Base-by-base conservation (phyloP, 139 green algal species). In the Coelastrella sp. region DNA sequence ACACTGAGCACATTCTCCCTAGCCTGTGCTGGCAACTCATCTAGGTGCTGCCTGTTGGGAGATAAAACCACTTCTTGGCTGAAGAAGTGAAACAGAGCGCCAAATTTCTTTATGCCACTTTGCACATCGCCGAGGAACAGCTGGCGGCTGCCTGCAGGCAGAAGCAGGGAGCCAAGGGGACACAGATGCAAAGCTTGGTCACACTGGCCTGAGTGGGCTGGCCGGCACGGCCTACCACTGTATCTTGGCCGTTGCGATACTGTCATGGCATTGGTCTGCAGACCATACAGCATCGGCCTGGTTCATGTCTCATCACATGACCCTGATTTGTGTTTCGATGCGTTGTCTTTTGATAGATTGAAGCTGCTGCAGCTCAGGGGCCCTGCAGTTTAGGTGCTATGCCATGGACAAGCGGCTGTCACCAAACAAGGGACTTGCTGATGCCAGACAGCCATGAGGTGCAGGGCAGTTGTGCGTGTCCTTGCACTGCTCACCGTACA, bases 71-170 rank as follows among this genome's bases (percentile, higher is more conserved):
- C 58, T 60, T 75, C 72, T 25, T 83, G 70, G 49, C 12, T 75
- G 60, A 97, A 73, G 79, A 94, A 97, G 12, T 78, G 22, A 84
- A 93, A 98, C 56, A 98, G 88, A 14, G 96, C 90, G 56, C 91
- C 65, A 89, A 98, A 98, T 9, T 94, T 89, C 3, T 70, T 82
- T 0, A 82, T 84, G 11, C 92, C 92, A 14, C 87, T 90, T 60
- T 97, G 94, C 15, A 97, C 93, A 81, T 98, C 97, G 0, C 95
- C 95, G 73, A 96, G 92, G 76, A 98, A 97, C 73, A 98, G 93
- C 94, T 98, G 96, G 35, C 86, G 58, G 49, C 91, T 88, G 59
- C 90, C 89, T 92, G 83, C 82, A 82, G 25, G 61, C 56, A 65
- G 11, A 24, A 49, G 83, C 83, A 87, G 58, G 20, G 9, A 58